Evolutionary conservation across 2,329 filamentous ascomycete genomes (phyloP).

Genomic region (Byssochlamys sp.): DNA sequence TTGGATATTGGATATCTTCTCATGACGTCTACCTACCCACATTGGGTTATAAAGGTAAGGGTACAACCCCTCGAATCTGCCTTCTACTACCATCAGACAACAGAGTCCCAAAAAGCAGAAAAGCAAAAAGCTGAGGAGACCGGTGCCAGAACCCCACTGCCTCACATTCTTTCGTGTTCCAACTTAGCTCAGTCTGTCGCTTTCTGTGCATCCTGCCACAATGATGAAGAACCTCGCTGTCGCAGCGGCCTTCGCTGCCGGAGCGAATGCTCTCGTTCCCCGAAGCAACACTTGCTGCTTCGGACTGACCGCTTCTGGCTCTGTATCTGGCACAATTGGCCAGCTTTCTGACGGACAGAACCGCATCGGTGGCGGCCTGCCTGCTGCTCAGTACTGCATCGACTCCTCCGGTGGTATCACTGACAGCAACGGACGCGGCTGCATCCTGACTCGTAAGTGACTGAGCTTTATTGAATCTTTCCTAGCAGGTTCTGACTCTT

Average conservation of each 20-base stretch:
- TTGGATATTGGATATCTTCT: not conserved
- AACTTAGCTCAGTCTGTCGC: not conserved
- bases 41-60: not conserved
- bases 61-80: not conserved
- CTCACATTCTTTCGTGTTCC: not conserved
- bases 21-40: not conserved
- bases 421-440: conserved; percentile 50
- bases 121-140: not conserved
- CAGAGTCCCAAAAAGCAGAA: not conserved
- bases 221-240: conserved; percentile 33
- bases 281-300: conserved; percentile 42
- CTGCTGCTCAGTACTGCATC: conserved; percentile 46
- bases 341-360: conserved; percentile 55
- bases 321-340: conserved; percentile 45
- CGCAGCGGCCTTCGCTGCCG: conserved; percentile 29
- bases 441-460: conserved; percentile 51
- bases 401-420: conserved; percentile 44
- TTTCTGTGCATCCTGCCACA: not conserved
- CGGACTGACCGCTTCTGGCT: conserved; percentile 42
- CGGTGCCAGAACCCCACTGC: not conserved
- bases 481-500: conserved; percentile 9
- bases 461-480: conserved; percentile 3
- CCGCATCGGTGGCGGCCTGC: conserved; percentile 44
- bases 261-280: conserved; percentile 34
- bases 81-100: not conserved